Conservation (phyloP, 495 filamentous ascomycete genomes). For the Neurospora sp. region DNA sequence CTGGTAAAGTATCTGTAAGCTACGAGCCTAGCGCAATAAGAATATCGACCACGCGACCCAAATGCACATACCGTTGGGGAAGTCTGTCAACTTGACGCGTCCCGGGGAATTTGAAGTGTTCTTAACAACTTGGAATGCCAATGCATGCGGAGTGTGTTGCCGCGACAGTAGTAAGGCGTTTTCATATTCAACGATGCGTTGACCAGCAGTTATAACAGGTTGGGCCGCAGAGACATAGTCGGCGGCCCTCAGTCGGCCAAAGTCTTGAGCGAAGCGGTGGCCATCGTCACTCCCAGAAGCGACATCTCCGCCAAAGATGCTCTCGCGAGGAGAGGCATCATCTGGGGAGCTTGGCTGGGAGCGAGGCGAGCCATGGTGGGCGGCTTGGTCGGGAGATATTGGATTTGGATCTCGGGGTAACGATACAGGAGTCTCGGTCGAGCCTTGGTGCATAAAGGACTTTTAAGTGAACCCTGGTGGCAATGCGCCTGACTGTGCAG, state of each 20-base stretch:
- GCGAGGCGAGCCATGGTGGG: conserved; percentile 69
- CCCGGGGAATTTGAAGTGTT: conserved; percentile 29
- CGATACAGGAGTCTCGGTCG: conserved; percentile 43
- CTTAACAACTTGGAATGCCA: conserved; percentile 55
- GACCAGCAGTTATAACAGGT: conserved; percentile 30
- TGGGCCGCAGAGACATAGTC: conserved; percentile 3
- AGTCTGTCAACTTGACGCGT: conserved; percentile 47
- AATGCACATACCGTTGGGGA: conserved; percentile 66
- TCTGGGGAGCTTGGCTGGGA: conserved; percentile 32
- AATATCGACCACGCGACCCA: neutral
- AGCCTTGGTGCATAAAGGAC: conserved; percentile 86
- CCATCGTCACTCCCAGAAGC: conserved; percentile 16
- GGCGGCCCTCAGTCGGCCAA: conserved; percentile 33
- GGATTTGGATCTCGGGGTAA: neutral
- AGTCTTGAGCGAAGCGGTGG: conserved; percentile 24
- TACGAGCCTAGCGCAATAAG: conserved; percentile 10
- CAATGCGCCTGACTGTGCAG: conserved; percentile 55
- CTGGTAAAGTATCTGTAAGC: conserved; percentile 31
- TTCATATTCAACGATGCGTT: conserved; percentile 67
- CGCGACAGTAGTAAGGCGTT: conserved; percentile 41
- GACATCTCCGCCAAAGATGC: conserved; percentile 7
- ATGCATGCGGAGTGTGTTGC: conserved; percentile 36
- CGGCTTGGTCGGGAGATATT: conserved; percentile 18
- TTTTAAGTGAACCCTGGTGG: conserved; percentile 29
- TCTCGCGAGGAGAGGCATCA: conserved; percentile 20